Evolutionary conservation across 1,284 basidiomycete species (phyloP), one percentile per base, ranked within the genome.

Genomic region (Rhodotorula sp.): DNA sequence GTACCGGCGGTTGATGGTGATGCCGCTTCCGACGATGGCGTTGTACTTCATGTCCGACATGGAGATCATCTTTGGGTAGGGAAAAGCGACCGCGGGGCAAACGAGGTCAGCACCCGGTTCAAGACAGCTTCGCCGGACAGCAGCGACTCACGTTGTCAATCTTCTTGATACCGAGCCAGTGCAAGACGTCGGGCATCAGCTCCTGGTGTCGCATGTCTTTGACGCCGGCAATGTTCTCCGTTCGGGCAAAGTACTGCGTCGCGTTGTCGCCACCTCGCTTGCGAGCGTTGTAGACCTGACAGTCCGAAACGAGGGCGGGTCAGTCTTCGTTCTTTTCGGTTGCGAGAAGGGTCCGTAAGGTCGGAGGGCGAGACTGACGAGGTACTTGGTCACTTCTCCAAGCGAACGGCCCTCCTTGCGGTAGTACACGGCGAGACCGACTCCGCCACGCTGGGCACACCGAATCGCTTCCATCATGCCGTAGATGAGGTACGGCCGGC

Each of bases 401-500:
- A 97, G 85, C 0, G 93, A 93, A 64, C 93, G 86, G 12, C 93
- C 93, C 81, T 95, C 93, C 81, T 97, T 95, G 16, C 59, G 26
- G 62, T 54, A 55, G 62, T 48, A 64, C 15, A 67, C 89, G 34
- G 97, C 89, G 50, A 94, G 86, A 38, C 95, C 95, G 26, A 95
- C 92, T 31, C 95, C 95, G 5, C 91, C 93, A 8, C 89, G 85
- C 80, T 98, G 95, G 2, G 90, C 90, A 59, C 85, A 85, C 66
- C 90, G 89, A 79, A 97, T 89, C 71, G 92, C 94, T 80, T 98
- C 95, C 80, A 93, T 89, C 75, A 98, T 95, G 6, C 95, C 94
- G 78, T 91, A 97, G 54, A 89, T 87, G 15, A 63, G 86, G 81
- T 97, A 0, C 91, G 94, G 79, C 19, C 71, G 68, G 76, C 94